Base-by-base conservation (phyloP, 2,329 filamentous ascomycete genomes). In the Paracamarosporium sp. region DNA sequence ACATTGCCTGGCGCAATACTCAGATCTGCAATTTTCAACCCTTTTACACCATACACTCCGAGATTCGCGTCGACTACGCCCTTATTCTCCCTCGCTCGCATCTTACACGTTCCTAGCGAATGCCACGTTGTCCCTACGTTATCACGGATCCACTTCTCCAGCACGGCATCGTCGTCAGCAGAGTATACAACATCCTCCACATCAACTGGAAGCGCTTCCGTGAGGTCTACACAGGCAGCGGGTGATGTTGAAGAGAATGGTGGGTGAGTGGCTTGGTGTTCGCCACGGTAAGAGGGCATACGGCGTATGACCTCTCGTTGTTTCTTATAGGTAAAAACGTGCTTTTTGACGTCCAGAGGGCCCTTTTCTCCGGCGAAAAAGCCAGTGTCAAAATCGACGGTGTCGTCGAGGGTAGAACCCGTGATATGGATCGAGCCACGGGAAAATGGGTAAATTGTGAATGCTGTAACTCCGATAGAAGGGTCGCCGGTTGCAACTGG, bases 81-180 rank as follows among this genome's bases (percentile, higher is more conserved):
- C 1, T 61, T 63, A 5, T 62, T 48, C 36, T 68, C 62, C 20
- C 45, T 52, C 2, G 60, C 36, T 55, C 60, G 62, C 66, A 72
- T 71, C 5, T 66, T 65, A 30, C 67, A 73, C 3, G 71, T 75
- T 4, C 74, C 72, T 15, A 73, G 46, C 3, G 69, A 67, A 38
- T 72, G 70, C 56, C 76, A 82, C 0, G 77, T 75, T 4, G 78
- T 80, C 1, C 58, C 64, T 4, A 80, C 59, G 40, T 40, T 5
- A 2, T 41, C 38, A 5, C 38, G 17, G 13, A 25, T 41, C 38
- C 38, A 41, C 38, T 41, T 41, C 17, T 41, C 38, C 13, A 41
- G 38, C 13, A 41, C 38, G 9, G 38, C 38, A 13, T 41, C 38
- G 38, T 41, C 38, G 11, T 41, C 3, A 12, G 20, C 36, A 40